These are phyloP conservation scores for Hydnomerulius pinastri DNA, from an alignment of 768 basidiomycete species.

Conservation along the genomic window DNA sequence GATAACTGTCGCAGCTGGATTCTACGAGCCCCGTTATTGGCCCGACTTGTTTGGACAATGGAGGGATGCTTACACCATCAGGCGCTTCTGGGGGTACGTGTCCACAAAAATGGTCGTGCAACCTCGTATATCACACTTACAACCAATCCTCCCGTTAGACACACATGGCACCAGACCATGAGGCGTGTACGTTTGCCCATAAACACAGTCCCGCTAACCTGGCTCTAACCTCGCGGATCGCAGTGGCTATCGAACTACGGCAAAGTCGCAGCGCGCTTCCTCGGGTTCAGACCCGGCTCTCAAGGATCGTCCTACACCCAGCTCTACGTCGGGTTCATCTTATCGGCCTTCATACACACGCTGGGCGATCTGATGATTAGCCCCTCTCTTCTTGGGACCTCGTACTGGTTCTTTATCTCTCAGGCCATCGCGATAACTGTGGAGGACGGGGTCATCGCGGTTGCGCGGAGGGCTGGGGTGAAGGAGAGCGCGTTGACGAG, in stretches of 20 bases:
- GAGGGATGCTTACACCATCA: slow-evolving; percentile 39
- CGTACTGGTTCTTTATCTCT: slow-evolving; percentile 25
- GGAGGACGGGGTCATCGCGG: slow-evolving; percentile 32
- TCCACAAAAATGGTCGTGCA: not conserved
- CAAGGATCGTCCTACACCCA: slow-evolving; percentile 33
- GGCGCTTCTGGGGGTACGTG: slow-evolving; percentile 44
- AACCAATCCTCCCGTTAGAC: too few relatives aligned
- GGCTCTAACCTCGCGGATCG: not conserved
- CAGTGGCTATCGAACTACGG: slow-evolving; percentile 32
- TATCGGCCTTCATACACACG: slow-evolving; percentile 38
- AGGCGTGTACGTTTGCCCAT: slow-evolving; percentile 31
- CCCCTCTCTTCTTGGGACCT: not conserved
- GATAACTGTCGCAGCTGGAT: not conserved
- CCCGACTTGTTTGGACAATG: slow-evolving; percentile 37
- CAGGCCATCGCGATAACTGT: slow-evolving; percentile 38
- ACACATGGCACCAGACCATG: slow-evolving; percentile 41
- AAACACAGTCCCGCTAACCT: not conserved
- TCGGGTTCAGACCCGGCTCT: slow-evolving; percentile 28
- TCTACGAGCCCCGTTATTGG: slow-evolving; percentile 35
- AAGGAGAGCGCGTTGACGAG: slow-evolving; percentile 3
- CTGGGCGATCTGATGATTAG: slow-evolving; percentile 33
- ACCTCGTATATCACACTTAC: not conserved
- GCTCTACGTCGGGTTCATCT: slow-evolving; percentile 36
- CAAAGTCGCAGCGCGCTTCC: slow-evolving; percentile 20
- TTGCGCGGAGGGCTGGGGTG: slow-evolving; percentile 16